Base-by-base conservation (phyloP, 202 grass and related monocot species). In the Eragrostis tef region DNA sequence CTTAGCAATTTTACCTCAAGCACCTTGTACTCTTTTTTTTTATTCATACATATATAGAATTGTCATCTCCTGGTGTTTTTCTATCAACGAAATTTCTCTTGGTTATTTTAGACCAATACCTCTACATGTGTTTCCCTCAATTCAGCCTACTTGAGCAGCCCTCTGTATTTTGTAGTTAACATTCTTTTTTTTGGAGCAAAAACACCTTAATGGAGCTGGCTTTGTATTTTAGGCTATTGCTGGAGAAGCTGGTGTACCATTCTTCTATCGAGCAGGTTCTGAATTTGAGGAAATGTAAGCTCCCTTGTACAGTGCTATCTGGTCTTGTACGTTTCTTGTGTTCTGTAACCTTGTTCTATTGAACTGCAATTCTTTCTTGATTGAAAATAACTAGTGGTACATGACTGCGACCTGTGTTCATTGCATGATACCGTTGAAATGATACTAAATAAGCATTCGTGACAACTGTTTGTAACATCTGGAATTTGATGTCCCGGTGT, bases 221-320 rank as follows among this genome's bases (percentile, higher is more conserved):
- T 44, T 92, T 84, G 53, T 80, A 53, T 67, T 77, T 75, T 76
- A 99, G 97, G 97, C 97, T 85, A 99, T 99, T 82, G 97, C 97
- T 86, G 97, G 97, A 85, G 97, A 99, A 94, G 97, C 97, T 66
- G 97, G 88, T 46, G 96, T 99, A 68, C 97, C 97, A 62, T 99
- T 99, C 87, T 99, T 99, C 90, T 99, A 99, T 49, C 88, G 93
- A 84, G 97, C 96, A 87, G 96, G 96, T 86, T 99, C 97, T 44
- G 97, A 99, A 89, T 99, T 99, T 74, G 97, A 99, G 84, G 97
- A 99, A 90, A 99, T 99, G 97, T 99, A 99, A 96, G 97, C 71
- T 68, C 27, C 60, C 52, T 71, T 80, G 3, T 79, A 13, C 19
- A 21, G 63, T 67, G 43, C 60, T 85, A 82, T 43, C 54, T 54